phyloP scores from a whole-genome alignment of 495 filamentous ascomycete species.

The Penicillium canescens region DNA sequence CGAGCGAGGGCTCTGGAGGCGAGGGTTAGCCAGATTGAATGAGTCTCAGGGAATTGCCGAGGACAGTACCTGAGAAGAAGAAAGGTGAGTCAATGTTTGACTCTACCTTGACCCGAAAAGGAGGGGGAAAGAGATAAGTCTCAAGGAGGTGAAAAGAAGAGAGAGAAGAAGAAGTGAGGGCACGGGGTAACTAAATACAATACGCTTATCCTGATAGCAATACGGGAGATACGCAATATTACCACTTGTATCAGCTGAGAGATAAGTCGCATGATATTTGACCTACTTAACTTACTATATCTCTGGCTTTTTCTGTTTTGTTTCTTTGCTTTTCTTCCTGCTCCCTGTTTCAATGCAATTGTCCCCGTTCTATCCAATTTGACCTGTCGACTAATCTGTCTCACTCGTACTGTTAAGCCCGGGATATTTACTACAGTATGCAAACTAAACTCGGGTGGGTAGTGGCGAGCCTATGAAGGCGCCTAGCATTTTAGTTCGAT shows the following conservation, averaged over 20 bases:
- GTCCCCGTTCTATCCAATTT: too few relatives aligned
- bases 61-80: constrained; percentile 14
- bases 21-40: constrained; percentile 1
- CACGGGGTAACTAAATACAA: constrained; percentile 31
- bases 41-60: too few relatives aligned
- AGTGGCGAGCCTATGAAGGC: constrained; percentile 12
- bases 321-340: too few relatives aligned
- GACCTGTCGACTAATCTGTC: too few relatives aligned
- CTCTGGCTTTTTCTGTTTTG: too few relatives aligned
- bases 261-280: neutral
- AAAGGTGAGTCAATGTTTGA: constrained; percentile 1
- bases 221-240: constrained; percentile 1
- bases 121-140: constrained; percentile 9
- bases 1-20: constrained; percentile 3
- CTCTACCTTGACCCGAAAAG: constrained; percentile 2
- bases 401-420: too few relatives aligned
- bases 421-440: neutral
- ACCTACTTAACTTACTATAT: too few relatives aligned
- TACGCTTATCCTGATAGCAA: constrained; percentile 21
- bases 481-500: constrained; percentile 8
- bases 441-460: constrained; percentile 1
- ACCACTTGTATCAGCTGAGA: neutral
- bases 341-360: too few relatives aligned
- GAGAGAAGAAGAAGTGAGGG: constrained; percentile 15
- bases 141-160: constrained; percentile 6